These are phyloP conservation scores for Fusarium austroafricanum DNA, from an alignment of 2,329 filamentous ascomycete genomes.

Conservation along the genomic window DNA sequence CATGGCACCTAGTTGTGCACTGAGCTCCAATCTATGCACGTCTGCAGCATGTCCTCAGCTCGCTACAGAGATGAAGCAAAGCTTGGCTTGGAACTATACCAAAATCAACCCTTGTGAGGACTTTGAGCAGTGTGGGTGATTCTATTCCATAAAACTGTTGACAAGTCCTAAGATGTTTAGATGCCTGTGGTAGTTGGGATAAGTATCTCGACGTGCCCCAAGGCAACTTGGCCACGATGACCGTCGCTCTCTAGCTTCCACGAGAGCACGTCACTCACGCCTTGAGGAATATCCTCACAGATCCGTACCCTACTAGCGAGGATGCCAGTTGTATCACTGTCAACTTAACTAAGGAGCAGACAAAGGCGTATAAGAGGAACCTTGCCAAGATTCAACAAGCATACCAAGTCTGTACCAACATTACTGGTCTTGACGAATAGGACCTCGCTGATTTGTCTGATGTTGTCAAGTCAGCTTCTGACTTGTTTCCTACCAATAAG, in stretches of 20 bases:
- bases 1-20: not conserved
- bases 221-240: too few relatives aligned
- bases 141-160: too few relatives aligned
- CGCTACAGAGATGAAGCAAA: slow-evolving; percentile 10
- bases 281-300: too few relatives aligned
- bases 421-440: slow-evolving; percentile 64
- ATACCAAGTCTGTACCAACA: slow-evolving; percentile 75
- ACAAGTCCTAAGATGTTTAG: not conserved
- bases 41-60: slow-evolving; percentile 6
- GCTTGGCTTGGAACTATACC: slow-evolving; percentile 59
- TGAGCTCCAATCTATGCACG: not conserved
- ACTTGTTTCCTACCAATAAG: slow-evolving; percentile 13
- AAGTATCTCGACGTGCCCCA: too few relatives aligned
- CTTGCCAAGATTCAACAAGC: slow-evolving; percentile 73
- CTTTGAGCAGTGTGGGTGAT: slow-evolving; percentile 67
- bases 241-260: too few relatives aligned
- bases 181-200: too few relatives aligned
- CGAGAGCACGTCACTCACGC: too few relatives aligned
- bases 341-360: slow-evolving; percentile 48
- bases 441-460: slow-evolving; percentile 67
- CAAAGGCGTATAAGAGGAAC: slow-evolving; percentile 66
- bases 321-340: slow-evolving; percentile 3
- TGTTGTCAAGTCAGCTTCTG: slow-evolving; percentile 58
- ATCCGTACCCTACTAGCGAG: too few relatives aligned
- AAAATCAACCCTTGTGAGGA: slow-evolving; percentile 75